These are phyloP conservation scores for Lyophyllum decastes DNA, from an alignment of 768 basidiomycete species.

Conservation along the genomic window DNA sequence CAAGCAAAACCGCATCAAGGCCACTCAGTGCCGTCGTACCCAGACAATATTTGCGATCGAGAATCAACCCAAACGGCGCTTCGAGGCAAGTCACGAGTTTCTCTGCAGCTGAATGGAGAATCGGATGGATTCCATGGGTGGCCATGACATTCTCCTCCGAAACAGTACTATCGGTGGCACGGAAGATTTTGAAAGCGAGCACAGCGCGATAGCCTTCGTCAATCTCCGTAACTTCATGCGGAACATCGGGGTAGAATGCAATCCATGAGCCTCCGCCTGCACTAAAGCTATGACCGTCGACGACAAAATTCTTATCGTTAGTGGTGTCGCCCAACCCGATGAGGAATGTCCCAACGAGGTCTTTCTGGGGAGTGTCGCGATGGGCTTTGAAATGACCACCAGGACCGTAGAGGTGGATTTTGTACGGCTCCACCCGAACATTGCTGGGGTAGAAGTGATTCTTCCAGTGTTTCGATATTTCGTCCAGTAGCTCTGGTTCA, in stretches of 20 bases:
- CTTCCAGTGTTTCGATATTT: neutral
- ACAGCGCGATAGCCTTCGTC: constrained; percentile 24
- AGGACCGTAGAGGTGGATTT: constrained; percentile 32
- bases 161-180: neutral
- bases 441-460: constrained; percentile 19
- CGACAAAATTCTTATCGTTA: neutral
- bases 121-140: too few species aligned
- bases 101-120: too few species aligned
- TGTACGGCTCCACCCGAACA: constrained; percentile 30
- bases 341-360: constrained; percentile 33
- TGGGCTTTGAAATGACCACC: constrained; percentile 27
- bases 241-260: constrained; percentile 33
- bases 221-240: constrained; percentile 20
- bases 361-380: constrained; percentile 27
- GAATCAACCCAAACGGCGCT: constrained; percentile 24
- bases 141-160: too few species aligned
- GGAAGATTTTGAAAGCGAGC: constrained; percentile 33
- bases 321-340: constrained; percentile 27
- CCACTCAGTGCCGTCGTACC: constrained; percentile 24
- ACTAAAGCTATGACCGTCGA: too few species aligned
- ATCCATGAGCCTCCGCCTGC: constrained; percentile 20
- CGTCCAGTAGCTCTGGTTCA: neutral
- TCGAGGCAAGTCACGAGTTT: too few species aligned
- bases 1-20: constrained; percentile 20
- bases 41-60: constrained; percentile 26